Evolutionary conservation across 2,329 filamentous ascomycete species (phyloP).

Genomic region (Ceratocystis diversiconidia): DNA sequence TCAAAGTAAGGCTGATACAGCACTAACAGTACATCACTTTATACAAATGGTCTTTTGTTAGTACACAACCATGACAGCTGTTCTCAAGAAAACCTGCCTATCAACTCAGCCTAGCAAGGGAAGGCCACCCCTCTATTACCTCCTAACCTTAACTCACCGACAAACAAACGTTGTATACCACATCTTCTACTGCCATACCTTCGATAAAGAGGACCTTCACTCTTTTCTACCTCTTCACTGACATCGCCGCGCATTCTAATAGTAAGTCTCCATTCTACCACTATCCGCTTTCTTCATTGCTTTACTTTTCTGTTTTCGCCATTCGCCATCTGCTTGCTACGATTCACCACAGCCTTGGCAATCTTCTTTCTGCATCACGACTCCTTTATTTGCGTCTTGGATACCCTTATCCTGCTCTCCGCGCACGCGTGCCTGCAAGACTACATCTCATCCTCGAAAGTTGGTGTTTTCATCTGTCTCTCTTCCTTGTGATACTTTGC

Average conservation of each 20-base stretch:
- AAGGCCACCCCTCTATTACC: not conserved
- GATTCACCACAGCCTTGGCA: slow-evolving; percentile 2
- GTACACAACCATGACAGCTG: slow-evolving; percentile 11
- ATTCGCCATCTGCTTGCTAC: not conserved
- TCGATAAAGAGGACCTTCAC: slow-evolving; percentile 18
- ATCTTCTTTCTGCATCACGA: not conserved
- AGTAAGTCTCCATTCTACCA: slow-evolving; percentile 9
- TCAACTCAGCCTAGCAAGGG: not conserved
- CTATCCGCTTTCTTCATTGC: not conserved
- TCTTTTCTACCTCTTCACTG: slow-evolving; percentile 14
- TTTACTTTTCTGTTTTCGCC: not conserved
- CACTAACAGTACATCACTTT: slow-evolving; percentile 3
- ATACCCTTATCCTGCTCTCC: slow-evolving; percentile 4
- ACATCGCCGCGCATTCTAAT: slow-evolving; percentile 14
- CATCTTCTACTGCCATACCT: slow-evolving; percentile 13
- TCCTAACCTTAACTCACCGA: slow-evolving; percentile 17
- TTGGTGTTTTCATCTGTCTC: slow-evolving; percentile 7
- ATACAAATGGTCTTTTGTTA: not conserved
- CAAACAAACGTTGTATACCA: slow-evolving; percentile 18
- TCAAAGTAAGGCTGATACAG: not conserved
- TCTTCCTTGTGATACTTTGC: not conserved
- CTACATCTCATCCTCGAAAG: slow-evolving; percentile 1
- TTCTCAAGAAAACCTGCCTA: not conserved
- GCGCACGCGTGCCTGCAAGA: not conserved
- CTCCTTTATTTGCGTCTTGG: not conserved